Evolutionary conservation across 75 land plant genomes (phyloP), one percentile per base, ranked within the genome.

Genomic region (Cunninghamia lanceolata): DNA sequence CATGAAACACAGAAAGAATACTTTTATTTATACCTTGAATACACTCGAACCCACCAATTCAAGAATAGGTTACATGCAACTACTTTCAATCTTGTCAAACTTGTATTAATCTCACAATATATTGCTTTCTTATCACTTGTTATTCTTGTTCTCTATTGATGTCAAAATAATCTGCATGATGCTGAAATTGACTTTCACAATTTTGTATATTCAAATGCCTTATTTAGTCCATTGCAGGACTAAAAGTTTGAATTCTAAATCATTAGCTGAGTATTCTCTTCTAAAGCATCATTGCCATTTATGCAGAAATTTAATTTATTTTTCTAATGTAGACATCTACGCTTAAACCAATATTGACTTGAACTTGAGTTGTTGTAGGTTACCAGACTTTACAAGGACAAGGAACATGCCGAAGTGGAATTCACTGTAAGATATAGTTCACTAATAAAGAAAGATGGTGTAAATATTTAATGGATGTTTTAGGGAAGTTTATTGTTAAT

Each of bases 331-430:
- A 43, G 46, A n/a, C 47, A 80, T 43, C n/a, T 80, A 47, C 1
- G 36, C 70, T 50, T 39, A 47, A 32, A 43, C 21, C 13, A 28
- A 83, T 45, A 25, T 75, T 71, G 25, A 68, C 10, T 56, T 38
- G 16, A 16, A 75, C 35, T 82, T 84, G 42, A 35, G 66, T 19
- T 59, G 39, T 46, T 89, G 76, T 90, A 97, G 99, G 92, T 96
- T 25, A 91, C 91, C 54, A 91, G 99, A 89, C 85, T 95, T 38
- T 95, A 93, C 94, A 98, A 91, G 85, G 91, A 92, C 74, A 94
- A 92, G 84, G 99, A 94, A 21, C 94, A 96, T 89, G 96, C 95
- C 42, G 99, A 98, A 91, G 81, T 98, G 43, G 97, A 98, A 86
- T 98, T 89, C 84, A 94, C 92, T 50, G 99, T 98, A 76, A 92